phyloP scores from a whole-genome alignment of 495 filamentous ascomycete species.

The Saxophila tyrrhenica region DNA sequence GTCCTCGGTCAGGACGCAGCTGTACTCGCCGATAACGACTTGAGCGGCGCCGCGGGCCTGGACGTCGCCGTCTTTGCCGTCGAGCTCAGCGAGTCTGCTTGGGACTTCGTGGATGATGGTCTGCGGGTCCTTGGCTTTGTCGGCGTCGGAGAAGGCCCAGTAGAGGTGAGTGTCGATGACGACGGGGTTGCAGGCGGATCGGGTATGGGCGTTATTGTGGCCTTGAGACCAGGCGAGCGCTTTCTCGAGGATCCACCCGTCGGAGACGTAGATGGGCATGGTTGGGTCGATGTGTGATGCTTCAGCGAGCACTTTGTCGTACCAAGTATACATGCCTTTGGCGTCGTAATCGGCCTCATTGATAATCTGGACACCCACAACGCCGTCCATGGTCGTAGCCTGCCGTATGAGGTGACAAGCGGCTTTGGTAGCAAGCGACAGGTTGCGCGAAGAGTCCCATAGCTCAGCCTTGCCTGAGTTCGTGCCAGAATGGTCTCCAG shows the following conservation, averaged over 20 bases:
- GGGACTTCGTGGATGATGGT: slow-evolving; percentile 35
- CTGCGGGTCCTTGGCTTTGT: slow-evolving; percentile 36
- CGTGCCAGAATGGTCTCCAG: slow-evolving; percentile 39
- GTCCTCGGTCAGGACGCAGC: slow-evolving; percentile 37
- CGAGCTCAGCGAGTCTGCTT: slow-evolving; percentile 29
- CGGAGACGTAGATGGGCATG: slow-evolving; percentile 44
- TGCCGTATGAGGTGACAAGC: slow-evolving; percentile 36
- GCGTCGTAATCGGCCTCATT: slow-evolving; percentile 41
- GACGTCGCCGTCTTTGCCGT: slow-evolving; percentile 34
- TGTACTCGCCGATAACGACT: slow-evolving; percentile 44
- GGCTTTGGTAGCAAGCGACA: slow-evolving; percentile 30
- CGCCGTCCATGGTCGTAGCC: slow-evolving; percentile 31
- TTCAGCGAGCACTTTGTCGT: slow-evolving; percentile 36
- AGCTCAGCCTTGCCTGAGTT: slow-evolving; percentile 33
- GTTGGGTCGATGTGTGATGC: slow-evolving; percentile 34
- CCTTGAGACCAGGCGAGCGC: slow-evolving; percentile 32
- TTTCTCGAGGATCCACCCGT: slow-evolving; percentile 38
- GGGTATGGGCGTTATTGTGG: slow-evolving; percentile 17
- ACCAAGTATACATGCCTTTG: slow-evolving; percentile 42
- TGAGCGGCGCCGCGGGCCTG: slow-evolving; percentile 35
- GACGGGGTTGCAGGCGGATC: slow-evolving; percentile 29
- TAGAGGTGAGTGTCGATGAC: slow-evolving; percentile 47
- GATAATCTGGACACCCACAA: slow-evolving; percentile 42
- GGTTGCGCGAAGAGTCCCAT: slow-evolving; percentile 31
- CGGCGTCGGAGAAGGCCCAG: slow-evolving; percentile 38